These are phyloP conservation scores for Ampelomyces quisqualis DNA, from an alignment of 2,329 filamentous ascomycete species.

Conservation along the genomic window DNA sequence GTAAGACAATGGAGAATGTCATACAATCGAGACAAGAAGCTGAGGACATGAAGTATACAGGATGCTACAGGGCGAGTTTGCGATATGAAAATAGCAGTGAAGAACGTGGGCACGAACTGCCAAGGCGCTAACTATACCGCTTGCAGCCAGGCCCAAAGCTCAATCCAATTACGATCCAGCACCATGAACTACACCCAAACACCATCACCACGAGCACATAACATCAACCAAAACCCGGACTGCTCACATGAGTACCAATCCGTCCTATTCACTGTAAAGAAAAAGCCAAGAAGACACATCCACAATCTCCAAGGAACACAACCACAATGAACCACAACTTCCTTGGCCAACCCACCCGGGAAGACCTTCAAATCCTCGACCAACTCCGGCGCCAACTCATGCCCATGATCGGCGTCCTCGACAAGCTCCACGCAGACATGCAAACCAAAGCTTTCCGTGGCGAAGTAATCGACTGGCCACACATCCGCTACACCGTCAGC, in stretches of 20 bases:
- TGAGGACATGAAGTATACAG: too few species aligned
- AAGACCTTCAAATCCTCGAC: slow-evolving; percentile 26
- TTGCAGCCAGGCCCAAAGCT: not conserved
- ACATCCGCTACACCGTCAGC: slow-evolving; percentile 21
- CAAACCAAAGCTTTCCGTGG: slow-evolving; percentile 17
- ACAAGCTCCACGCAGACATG: slow-evolving; percentile 26
- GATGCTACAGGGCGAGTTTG: too few species aligned
- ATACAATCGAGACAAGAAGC: too few species aligned
- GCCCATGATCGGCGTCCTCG: slow-evolving; percentile 29
- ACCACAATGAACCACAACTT: slow-evolving; percentile 30
- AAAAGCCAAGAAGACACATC: not conserved
- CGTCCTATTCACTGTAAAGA: not conserved
- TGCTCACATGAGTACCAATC: not conserved
- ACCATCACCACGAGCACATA: slow-evolving; percentile 3
- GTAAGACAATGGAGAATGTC: too few species aligned
- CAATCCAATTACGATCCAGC: slow-evolving; percentile 10
- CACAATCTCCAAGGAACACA: not conserved
- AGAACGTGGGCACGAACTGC: not conserved
- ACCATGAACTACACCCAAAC: not conserved
- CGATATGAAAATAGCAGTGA: too few species aligned
- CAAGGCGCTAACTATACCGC: slow-evolving; percentile 2
- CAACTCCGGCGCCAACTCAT: slow-evolving; percentile 26
- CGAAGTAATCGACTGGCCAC: slow-evolving; percentile 24
- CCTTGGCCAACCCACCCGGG: slow-evolving; percentile 22
- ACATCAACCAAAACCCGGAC: not conserved